Conservation (phyloP, 2,329 filamentous ascomycete genomes). For the Ceratocystiopsis minuta region DNA sequence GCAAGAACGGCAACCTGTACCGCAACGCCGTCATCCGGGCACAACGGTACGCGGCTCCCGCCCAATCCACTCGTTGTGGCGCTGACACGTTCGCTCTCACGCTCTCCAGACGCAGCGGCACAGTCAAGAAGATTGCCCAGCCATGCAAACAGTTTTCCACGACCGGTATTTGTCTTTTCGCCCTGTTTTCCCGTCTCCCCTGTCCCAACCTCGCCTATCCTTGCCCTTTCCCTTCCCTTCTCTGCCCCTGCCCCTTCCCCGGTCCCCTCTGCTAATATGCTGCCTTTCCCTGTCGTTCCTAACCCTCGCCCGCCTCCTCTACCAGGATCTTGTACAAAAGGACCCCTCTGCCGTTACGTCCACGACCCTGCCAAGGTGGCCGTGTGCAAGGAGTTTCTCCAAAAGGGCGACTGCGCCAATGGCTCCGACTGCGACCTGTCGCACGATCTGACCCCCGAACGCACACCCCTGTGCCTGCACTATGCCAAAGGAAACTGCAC, state of each 20-base stretch:
- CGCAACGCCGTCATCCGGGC: constrained; percentile 57
- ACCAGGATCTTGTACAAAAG: constrained; percentile 70
- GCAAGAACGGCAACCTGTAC: constrained; percentile 75
- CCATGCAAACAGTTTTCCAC: constrained; percentile 56
- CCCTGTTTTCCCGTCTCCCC: not conserved
- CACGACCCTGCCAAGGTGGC: constrained; percentile 80
- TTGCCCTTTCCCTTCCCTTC: not conserved
- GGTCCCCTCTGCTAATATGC: constrained; percentile 1
- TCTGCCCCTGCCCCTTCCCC: constrained; percentile 1
- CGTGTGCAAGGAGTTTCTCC: constrained; percentile 74
- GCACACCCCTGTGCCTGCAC: constrained; percentile 76
- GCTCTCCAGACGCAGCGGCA: constrained; percentile 26
- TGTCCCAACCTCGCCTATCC: too few relatives aligned
- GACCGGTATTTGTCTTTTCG: constrained; percentile 37
- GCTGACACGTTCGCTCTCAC: constrained; percentile 17
- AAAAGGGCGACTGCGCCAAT: constrained; percentile 57
- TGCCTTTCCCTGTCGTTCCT: too few relatives aligned
- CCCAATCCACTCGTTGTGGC: constrained; percentile 8
- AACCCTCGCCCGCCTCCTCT: too few relatives aligned
- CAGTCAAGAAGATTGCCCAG: constrained; percentile 50
- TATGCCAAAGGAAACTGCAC: constrained; percentile 80
- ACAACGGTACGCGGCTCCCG: constrained; percentile 44
- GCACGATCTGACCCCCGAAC: constrained; percentile 66
- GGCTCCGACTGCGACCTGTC: constrained; percentile 78
- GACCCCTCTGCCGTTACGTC: constrained; percentile 58